Evolutionary conservation across 345 rosid genomes (phyloP), one percentile per base, ranked within the genome.

Genomic region (Populus ilicifolia): DNA sequence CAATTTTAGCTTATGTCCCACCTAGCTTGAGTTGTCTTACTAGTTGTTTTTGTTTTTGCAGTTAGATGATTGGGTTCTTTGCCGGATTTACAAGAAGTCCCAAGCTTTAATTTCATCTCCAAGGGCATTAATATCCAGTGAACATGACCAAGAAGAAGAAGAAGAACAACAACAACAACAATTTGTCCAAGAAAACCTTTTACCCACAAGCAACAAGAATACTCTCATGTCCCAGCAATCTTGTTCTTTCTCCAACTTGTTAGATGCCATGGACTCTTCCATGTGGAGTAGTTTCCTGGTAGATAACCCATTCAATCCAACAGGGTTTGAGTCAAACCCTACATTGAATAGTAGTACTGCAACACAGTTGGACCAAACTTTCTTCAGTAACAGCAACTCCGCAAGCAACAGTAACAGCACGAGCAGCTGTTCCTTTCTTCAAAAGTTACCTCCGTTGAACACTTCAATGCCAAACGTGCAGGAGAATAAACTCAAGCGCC

Each of bases 21-120:
- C 10, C 10, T 7, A 39, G 43, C 10, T 39, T 39, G 8, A 8
- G 43, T 1, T 39, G 43, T 33, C 36, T 33, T 33, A 33, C 36
- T 23, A 17, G 14, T 9, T 20, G 46, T 73, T 3, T 21, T 38
- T 48, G 21, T 1, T 29, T 14, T 14, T 86, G 6, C 90, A 96
- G 99, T 79, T 96, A 38, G 99, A 96, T 83, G 96, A 96, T 80
- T 96, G 99, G 98, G 99, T 96, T 75, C 97, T 93, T 50, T 96
- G 97, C 86, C 94, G 99, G 80, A 96, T 96, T 74, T 96, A 96
- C 89, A 88, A 88, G 84, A 96, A 93, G 82, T 80, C 86, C 44
- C 90, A 93, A 20, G 83, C 86, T 52, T 76, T 87, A 8, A 69
- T 86, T n/a, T 83, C 94, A 76, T 67, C 87, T 69, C 5, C 85